Conservation (phyloP, 148 eudicot species). For the Silene conica region DNA sequence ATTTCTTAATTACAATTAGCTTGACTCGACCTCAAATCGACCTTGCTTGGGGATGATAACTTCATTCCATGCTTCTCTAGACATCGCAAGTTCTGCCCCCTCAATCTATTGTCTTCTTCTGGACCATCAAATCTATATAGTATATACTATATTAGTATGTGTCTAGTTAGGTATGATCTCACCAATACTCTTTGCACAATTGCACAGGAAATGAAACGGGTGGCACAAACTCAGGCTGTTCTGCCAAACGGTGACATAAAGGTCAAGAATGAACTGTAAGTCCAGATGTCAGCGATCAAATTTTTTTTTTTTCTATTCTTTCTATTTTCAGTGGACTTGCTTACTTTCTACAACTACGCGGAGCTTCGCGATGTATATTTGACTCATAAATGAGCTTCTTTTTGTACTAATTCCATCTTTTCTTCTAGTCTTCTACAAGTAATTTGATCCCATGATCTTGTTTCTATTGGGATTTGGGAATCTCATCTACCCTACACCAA, state of each 20-base stretch:
- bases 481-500: background rate
- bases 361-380: background rate
- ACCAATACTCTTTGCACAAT: constrained; percentile 8
- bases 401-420: background rate
- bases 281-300: background rate
- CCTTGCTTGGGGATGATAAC: no score
- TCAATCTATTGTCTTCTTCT: no score
- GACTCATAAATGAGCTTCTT: background rate
- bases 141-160: no score
- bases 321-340: background rate
- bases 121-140: background rate
- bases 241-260: constrained; percentile 67
- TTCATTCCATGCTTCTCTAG: no score
- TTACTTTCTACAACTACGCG: background rate
- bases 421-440: no score
- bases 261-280: constrained; percentile 53
- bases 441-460: no score
- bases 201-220: constrained; percentile 64
- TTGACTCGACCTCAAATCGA: no score
- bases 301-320: background rate
- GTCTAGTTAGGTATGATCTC: background rate
- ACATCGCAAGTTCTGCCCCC: background rate
- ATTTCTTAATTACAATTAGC: no score
- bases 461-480: background rate
- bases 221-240: constrained; percentile 52